Percentiles rank a stretch among this genome's conserved stretches.
Evolutionary conservation across 306 rosid species (phyloP).

Genomic region (Myrica gale): DNA sequence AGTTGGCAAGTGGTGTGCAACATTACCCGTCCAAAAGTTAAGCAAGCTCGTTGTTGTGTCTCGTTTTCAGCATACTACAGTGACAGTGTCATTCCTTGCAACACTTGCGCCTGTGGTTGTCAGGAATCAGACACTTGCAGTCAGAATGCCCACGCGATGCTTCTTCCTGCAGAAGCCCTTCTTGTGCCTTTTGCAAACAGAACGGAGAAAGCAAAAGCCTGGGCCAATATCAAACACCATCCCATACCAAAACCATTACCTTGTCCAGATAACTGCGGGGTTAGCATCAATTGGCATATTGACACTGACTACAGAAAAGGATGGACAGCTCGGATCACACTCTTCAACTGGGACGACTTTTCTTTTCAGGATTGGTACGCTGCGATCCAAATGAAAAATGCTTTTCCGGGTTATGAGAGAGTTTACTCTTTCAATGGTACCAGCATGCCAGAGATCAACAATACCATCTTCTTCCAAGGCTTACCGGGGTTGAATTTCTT

Average conservation of each 20-base stretch:
- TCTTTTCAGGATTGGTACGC: constrained; percentile 73
- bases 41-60: constrained; percentile 61
- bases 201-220: constrained; percentile 58
- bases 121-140: constrained; percentile 37
- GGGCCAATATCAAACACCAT: constrained; percentile 60
- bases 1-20: constrained; percentile 82
- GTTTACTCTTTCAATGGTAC: constrained; percentile 86
- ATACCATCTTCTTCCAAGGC: constrained; percentile 65
- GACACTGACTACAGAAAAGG: constrained; percentile 54
- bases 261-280: constrained; percentile 75
- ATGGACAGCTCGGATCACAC: constrained; percentile 82
- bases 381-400: constrained; percentile 46
- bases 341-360: constrained; percentile 64
- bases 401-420: constrained; percentile 43
- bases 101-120: constrained; percentile 89
- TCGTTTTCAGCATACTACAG: constrained; percentile 72
- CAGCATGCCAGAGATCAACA: constrained; percentile 34
- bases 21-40: constrained; percentile 58
- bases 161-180: constrained; percentile 64
- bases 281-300: constrained; percentile 83
- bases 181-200: constrained; percentile 69
- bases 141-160: constrained; percentile 35
- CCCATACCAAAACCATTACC: constrained; percentile 48
- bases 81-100: constrained; percentile 72
- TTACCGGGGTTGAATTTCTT: constrained; percentile 56